These are phyloP conservation scores for Malassezia obtusa DNA, from an alignment of 1,284 basidiomycete genomes.

Conservation along the genomic window DNA sequence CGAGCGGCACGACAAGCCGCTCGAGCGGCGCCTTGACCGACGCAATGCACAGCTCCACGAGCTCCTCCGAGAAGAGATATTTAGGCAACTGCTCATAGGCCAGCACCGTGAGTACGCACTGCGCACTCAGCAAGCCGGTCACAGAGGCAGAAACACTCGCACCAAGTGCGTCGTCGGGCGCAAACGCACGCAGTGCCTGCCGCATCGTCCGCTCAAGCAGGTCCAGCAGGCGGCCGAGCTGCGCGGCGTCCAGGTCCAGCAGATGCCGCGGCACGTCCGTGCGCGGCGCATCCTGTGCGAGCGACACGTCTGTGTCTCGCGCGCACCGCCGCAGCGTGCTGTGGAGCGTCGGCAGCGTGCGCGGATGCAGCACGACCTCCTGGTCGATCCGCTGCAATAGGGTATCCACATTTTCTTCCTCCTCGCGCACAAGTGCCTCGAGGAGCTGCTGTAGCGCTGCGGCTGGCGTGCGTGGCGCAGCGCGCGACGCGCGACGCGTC, in stretches of 20 bases:
- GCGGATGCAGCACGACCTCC: neutral
- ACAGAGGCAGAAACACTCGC: slow-evolving; percentile 11
- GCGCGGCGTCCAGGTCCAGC: slow-evolving; percentile 10
- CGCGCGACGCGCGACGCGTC: neutral
- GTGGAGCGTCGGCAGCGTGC: neutral
- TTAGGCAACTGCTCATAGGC: slow-evolving; percentile 63
- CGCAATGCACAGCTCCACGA: slow-evolving; percentile 66
- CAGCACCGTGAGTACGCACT: slow-evolving; percentile 68
- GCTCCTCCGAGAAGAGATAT: slow-evolving; percentile 81
- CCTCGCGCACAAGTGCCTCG: neutral
- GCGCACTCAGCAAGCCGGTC: slow-evolving; percentile 59
- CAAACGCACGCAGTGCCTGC: slow-evolving; percentile 16
- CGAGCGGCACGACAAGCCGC: slow-evolving; percentile 72
- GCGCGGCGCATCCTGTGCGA: neutral
- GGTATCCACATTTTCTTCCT: neutral
- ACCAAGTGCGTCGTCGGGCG: neutral
- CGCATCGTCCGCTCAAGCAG: slow-evolving; percentile 27
- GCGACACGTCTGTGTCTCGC: slow-evolving; percentile 4
- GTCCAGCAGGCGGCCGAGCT: slow-evolving; percentile 21
- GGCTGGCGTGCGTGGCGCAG: neutral
- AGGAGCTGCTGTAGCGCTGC: neutral
- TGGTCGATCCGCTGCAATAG: neutral
- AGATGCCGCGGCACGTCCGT: neutral
- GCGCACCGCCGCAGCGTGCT: slow-evolving; percentile 4
- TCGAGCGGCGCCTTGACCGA: slow-evolving; percentile 69